phyloP scores from a whole-genome alignment of 2,329 filamentous ascomycete species.

The Amauroascus niger region DNA sequence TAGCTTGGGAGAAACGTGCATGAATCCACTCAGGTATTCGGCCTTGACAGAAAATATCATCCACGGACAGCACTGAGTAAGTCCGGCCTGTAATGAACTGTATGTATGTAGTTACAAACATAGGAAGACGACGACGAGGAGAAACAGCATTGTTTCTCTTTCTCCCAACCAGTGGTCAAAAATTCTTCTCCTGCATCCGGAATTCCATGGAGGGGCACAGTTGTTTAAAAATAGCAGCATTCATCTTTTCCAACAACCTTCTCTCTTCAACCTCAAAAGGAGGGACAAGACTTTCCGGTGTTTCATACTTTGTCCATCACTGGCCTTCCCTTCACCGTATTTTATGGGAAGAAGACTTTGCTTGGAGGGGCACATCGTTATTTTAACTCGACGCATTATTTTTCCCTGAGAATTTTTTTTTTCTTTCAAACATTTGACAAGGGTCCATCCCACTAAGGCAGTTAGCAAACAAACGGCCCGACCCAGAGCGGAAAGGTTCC shows the following conservation, averaged over 20 bases:
- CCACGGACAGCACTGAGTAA: no score
- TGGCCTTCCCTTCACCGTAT: background rate
- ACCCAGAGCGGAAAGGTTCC: constrained; percentile 7
- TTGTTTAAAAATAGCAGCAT: background rate
- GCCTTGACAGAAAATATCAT: no score
- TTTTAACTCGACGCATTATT: no score
- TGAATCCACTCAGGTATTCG: no score
- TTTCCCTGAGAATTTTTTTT: background rate
- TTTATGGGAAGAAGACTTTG: background rate
- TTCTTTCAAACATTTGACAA: background rate
- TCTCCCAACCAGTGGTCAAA: no score
- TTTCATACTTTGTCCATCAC: background rate
- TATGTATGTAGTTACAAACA: no score
- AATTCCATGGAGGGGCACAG: background rate
- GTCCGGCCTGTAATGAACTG: no score
- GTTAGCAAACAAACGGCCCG: constrained; percentile 3
- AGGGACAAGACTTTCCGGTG: background rate
- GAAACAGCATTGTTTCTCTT: no score
- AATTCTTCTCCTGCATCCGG: no score
- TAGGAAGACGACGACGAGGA: no score
- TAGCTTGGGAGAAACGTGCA: no score
- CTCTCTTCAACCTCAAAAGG: background rate
- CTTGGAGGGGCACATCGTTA: background rate
- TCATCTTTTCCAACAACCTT: background rate
- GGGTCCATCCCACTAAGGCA: background rate